Base-by-base conservation (phyloP, 106 monocot species). In the Platanthera guangdongensis region DNA sequence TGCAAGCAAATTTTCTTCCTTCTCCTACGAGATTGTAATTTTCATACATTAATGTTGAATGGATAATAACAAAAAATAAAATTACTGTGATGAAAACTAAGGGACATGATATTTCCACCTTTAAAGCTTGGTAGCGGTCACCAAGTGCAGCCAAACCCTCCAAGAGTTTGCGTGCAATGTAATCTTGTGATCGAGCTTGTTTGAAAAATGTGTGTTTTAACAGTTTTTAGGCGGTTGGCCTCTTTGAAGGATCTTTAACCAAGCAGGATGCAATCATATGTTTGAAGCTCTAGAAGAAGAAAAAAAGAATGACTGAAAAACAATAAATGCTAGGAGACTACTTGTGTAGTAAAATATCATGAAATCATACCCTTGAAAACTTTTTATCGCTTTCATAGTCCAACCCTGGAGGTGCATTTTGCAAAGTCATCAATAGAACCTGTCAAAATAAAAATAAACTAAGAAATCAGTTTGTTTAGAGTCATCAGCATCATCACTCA, bases 181-280 rank as follows among this genome's bases (percentile, higher is more conserved):
- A 97, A 77, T 91, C 89, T 50, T 80, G 84, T 28, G 96, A 94
- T 39, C 87, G 82, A 19, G 93, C 93, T 89, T 97, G 87, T 67
- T 86, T 97, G 78, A 97, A 97, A 79, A 97, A 97, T 49, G 76
- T 64, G 50, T 97, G 91, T 76, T 93, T 97, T 82, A 97, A 80
- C 79, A 97, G 63, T 51, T 91, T 87, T 72, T 80, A 80, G 72
- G 93, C 85, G 57, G 87, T 81, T 76, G 93, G 93, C 83, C 96
- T 91, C 82, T 83, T 87, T 16, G 82, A 84, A 79, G 96, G 96
- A 81, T 97, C 86, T 91, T 97, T 97, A 72, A 94, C 84, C 88
- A 97, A 89, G 82, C 96, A 97, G 68, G 78, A 81, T 52, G 87
- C 87, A 68, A 97, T 87, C 93, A 97, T 89, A 53, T 91, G 89